Conservation (phyloP, 169 alveolate genomes). For the Amoebophrya sp. region DNA sequence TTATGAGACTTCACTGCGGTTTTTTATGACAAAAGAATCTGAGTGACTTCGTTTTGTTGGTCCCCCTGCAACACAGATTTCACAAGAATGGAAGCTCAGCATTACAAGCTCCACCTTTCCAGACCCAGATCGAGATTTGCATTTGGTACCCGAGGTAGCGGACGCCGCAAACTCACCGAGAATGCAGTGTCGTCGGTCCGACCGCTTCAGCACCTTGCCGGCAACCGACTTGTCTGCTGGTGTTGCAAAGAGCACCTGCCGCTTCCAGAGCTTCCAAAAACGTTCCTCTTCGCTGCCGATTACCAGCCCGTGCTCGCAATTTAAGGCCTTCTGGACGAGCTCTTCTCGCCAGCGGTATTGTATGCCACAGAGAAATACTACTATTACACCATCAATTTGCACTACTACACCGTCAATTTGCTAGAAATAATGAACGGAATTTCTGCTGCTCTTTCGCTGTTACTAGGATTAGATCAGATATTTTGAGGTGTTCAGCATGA, state of each 20-base stretch:
- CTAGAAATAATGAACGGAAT: too few relatives aligned
- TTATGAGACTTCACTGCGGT: too few relatives aligned
- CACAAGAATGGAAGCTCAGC: not conserved
- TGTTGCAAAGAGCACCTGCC: not conserved
- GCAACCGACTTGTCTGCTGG: not conserved
- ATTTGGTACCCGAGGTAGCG: not conserved
- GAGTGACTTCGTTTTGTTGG: not conserved
- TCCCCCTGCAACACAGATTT: not conserved
- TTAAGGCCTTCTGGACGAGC: not conserved
- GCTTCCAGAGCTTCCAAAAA: not conserved
- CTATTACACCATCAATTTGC: too few relatives aligned
- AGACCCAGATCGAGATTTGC: not conserved
- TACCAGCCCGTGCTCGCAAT: not conserved
- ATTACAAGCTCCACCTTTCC: not conserved
- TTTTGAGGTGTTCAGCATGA: too few relatives aligned
- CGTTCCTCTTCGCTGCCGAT: not conserved
- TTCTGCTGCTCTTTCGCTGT: too few relatives aligned
- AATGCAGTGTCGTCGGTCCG: not conserved
- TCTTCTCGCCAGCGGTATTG: conserved; percentile 9
- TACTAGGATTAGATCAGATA: too few relatives aligned
- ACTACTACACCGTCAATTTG: too few relatives aligned
- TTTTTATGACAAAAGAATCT: not conserved
- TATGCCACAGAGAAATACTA: too few relatives aligned
- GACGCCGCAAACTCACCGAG: not conserved
- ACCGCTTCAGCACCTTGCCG: not conserved